phyloP scores from a whole-genome alignment of 768 basidiomycete species.

The Tylopilus vinaceipallidus region DNA sequence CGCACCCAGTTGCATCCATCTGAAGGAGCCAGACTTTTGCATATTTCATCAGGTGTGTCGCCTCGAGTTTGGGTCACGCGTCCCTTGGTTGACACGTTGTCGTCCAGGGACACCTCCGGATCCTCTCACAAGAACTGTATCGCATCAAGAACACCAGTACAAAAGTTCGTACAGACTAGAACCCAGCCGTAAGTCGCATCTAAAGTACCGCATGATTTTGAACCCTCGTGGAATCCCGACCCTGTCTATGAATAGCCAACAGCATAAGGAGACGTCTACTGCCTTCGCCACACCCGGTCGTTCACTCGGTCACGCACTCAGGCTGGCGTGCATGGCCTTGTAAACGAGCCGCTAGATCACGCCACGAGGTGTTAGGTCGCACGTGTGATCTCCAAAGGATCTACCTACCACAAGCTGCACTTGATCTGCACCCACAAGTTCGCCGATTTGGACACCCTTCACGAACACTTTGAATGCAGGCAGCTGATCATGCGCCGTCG shows the following conservation, averaged over 20 bases:
- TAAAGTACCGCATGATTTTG: constrained; percentile 7
- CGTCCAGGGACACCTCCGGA: neutral
- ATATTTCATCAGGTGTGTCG: constrained; percentile 7
- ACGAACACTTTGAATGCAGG: constrained; percentile 32
- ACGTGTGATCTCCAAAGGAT: constrained; percentile 5
- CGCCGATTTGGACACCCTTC: constrained; percentile 30
- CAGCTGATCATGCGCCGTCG: constrained; percentile 16
- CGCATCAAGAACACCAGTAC: constrained; percentile 1
- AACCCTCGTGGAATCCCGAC: constrained; percentile 13
- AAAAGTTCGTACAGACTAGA: constrained; percentile 2
- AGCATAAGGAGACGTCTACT: constrained; percentile 1
- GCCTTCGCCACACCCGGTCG: constrained; percentile 7
- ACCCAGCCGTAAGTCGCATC: constrained; percentile 17
- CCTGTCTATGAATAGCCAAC: constrained; percentile 21
- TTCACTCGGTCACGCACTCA: constrained; percentile 23
- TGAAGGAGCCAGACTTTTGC: constrained; percentile 8
- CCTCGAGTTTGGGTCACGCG: constrained; percentile 22
- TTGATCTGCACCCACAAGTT: constrained; percentile 28
- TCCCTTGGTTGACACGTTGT: constrained; percentile 16
- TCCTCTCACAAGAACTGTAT: neutral
- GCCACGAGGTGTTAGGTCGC: constrained; percentile 18
- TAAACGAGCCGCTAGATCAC: constrained; percentile 27
- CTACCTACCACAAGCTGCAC: constrained; percentile 23
- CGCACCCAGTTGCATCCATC: constrained; percentile 9
- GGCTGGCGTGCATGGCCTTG: too few species aligned